These are phyloP conservation scores for Bathelium albidoporum DNA, from an alignment of 495 filamentous ascomycete species.

Conservation along the genomic window DNA sequence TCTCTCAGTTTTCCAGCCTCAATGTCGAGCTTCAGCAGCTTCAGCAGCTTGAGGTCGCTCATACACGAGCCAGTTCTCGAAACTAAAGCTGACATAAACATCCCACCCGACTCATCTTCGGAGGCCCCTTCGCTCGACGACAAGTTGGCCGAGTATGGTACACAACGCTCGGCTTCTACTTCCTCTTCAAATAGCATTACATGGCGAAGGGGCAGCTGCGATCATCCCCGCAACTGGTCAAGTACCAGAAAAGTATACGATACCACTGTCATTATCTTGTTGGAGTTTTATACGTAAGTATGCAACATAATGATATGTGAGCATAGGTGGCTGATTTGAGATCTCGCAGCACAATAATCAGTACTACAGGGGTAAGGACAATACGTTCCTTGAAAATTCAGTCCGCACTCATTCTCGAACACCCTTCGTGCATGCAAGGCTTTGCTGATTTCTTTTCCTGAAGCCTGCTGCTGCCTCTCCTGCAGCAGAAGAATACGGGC, in stretches of 20 bases:
- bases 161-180: too few species aligned
- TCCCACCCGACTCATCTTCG: too few species aligned
- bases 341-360: background rate
- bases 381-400: background rate
- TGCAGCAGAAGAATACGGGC: conserved; percentile 16
- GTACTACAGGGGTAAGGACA: background rate
- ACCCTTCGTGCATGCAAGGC: too few species aligned
- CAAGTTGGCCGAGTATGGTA: background rate
- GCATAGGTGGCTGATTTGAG: background rate
- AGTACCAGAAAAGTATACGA: background rate
- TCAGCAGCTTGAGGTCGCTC: too few species aligned
- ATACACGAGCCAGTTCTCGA: too few species aligned
- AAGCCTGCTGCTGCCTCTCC: background rate
- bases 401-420: too few species aligned
- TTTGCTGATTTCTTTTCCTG: background rate
- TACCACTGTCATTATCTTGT: background rate
- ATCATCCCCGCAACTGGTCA: background rate
- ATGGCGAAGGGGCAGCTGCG: background rate
- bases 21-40: too few species aligned
- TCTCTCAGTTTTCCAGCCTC: too few species aligned
- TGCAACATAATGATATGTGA: background rate
- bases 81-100: too few species aligned
- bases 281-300: background rate
- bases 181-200: background rate
- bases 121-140: background rate